Base-by-base conservation (phyloP, 2,329 filamentous ascomycete species). In the Alternaria incomplexa region DNA sequence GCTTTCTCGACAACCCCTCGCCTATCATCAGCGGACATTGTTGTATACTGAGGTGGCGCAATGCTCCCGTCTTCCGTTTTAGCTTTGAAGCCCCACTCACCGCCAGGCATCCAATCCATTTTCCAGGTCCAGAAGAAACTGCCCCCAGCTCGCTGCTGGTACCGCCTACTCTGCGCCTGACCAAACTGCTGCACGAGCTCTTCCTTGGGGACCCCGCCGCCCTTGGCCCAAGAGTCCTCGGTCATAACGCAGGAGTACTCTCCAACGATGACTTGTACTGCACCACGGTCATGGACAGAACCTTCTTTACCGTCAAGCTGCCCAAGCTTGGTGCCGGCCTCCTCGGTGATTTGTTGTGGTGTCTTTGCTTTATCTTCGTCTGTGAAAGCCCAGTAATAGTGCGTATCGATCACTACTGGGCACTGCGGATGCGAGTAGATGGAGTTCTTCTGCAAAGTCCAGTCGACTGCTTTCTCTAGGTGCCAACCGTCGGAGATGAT, bases 71-170 rank as follows among this genome's bases (percentile, higher is more conserved):
- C 81, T 22, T 85, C 82, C 9, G 80, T 82, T 76, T 87, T 85
- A 40, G 84, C 81, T 20, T 82, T 81, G 76, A 89, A 88, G 0
- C 86, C 86, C 87, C 87, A 89, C 73, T 87, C 86, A 12, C 86
- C 86, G 12, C 86, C 87, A n/a, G 83, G 82, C 82, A 87, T 86
- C 86, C 86, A 88, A 65, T 87, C 82, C 86, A 88, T 88, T 58
- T 86, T 86, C 70, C 81, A 85, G 0, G 87, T 88, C 87, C 87
- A 88, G 77, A 89, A 89, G 69, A 84, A 88, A 30, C 80, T 81
- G 2, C 87, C 87, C 3, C 83, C 84, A 13, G 84, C 76, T 47
- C 80, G 81, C n/a, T 81, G 70, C 59, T 85, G 82, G 74, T 84
- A 89, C 46, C 80, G 80, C 11, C 79, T 70, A 25, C 80, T 83